Evolutionary conservation across 495 filamentous ascomycete species (phyloP).

Genomic region (Annulohypoxylon maeteangense): DNA sequence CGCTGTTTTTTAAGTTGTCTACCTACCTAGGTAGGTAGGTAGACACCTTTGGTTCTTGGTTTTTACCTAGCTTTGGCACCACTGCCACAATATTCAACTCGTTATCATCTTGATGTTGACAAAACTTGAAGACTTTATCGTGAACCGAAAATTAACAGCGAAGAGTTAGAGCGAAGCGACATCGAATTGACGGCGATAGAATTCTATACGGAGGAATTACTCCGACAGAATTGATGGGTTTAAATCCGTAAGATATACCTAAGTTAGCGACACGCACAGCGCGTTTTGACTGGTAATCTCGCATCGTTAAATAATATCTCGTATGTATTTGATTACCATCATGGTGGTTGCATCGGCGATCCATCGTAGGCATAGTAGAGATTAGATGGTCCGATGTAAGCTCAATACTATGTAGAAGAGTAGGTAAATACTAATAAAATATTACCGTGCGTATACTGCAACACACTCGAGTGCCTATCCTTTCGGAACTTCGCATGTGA

Average conservation of each 20-base stretch:
- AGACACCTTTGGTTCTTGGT: too few species aligned
- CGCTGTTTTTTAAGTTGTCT: too few species aligned
- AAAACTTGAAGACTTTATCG: background rate
- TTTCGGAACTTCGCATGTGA: slow-evolving; percentile 28
- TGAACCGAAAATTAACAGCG: background rate
- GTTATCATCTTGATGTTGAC: background rate
- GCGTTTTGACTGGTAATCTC: slow-evolving; percentile 22
- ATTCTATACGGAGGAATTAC: background rate
- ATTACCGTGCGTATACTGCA: background rate
- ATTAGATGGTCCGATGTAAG: slow-evolving; percentile 24
- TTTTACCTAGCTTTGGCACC: background rate
- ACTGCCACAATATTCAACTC: background rate
- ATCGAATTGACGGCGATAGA: background rate
- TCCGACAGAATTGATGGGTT: background rate
- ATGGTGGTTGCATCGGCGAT: slow-evolving; percentile 27
- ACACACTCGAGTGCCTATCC: too few species aligned
- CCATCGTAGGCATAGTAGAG: slow-evolving; percentile 28
- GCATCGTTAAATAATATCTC: slow-evolving; percentile 34
- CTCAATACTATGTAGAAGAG: background rate
- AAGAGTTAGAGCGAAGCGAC: background rate
- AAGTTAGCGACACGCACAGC: background rate
- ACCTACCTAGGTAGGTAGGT: too few species aligned
- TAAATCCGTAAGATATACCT: background rate
- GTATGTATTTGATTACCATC: slow-evolving; percentile 39
- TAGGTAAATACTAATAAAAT: background rate